A percentile compares a stretch with the other conserved stretches of the same genome.
Evolutionary conservation across 352 stramenopile species (phyloP).

Genomic region (Blastocystis sp.): DNA sequence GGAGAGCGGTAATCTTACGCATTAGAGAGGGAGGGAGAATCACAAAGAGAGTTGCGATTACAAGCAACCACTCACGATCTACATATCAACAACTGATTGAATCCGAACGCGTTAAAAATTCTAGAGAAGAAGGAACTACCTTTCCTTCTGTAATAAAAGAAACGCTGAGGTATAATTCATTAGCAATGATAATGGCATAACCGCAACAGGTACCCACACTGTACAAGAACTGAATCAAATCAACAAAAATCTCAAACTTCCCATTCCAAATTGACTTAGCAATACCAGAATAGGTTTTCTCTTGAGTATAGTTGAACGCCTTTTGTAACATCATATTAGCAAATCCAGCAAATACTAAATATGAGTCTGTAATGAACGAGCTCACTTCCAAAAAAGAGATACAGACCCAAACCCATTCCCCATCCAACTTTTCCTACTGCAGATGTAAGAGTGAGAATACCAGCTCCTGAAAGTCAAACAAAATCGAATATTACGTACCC

Average conservation of each 20-base stretch:
- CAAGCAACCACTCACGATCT: constrained; percentile 31
- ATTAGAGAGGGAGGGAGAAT: constrained; percentile 42
- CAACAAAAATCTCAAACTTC: constrained; percentile 33
- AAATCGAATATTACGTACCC: neutral
- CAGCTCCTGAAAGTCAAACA: neutral
- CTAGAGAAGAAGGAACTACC: neutral
- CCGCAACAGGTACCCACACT: constrained; percentile 42
- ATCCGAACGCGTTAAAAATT: neutral
- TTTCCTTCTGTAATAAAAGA: constrained; percentile 49
- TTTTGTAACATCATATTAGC: constrained; percentile 59
- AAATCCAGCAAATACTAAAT: constrained; percentile 43
- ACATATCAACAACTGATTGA: neutral
- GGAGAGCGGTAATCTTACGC: constrained; percentile 12
- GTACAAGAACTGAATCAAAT: constrained; percentile 55
- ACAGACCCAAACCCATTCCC: constrained; percentile 39
- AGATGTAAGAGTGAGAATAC: constrained; percentile 56
- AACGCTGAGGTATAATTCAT: constrained; percentile 39
- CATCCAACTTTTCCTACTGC: constrained; percentile 41
- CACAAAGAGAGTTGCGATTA: constrained; percentile 12
- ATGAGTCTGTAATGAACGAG: neutral
- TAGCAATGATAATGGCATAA: constrained; percentile 57
- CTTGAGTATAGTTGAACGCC: constrained; percentile 17
- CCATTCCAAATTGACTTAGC: neutral
- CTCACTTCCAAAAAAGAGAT: constrained; percentile 43
- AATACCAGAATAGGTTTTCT: constrained; percentile 54